Base-by-base conservation (phyloP, 2,329 filamentous ascomycete species). In the Fusarium lateritium region DNA sequence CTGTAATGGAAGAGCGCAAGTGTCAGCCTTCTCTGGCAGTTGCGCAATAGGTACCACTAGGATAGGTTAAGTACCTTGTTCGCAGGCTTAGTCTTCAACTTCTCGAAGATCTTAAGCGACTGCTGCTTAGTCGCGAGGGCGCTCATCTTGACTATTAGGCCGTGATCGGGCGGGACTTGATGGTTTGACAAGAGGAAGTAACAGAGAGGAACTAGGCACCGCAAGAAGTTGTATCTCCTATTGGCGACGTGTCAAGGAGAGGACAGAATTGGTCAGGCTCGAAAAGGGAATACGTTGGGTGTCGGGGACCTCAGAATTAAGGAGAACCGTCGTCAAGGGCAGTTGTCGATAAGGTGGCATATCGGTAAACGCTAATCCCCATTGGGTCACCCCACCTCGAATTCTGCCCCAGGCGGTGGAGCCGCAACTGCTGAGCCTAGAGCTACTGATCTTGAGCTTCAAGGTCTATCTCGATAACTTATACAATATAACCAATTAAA, bases 81-180 rank as follows among this genome's bases (percentile, higher is more conserved):
- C 65, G 94, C 94, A 64, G 91, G 89, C 85, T 98, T 97, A 61
- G 90, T 88, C 87, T 97, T 98, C 79, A 98, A 85, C 85, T 98
- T 98, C 85, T 97, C 93, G 83, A 99, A 99, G 81, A 99, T 93
- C 84, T 94, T 95, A 80, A 95, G 92, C 83, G 95, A 98, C 85
- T 98, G 90, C 79, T 94, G 89, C 86, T 98, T 99, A 54, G 93
- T 91, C 78, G 96, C 96, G 74, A 91, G 84, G 78, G 81, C 86
- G 80, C 84, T 87, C 88, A 91, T 91, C 60, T 79, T 88, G 83
- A 74, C 73, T 67, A 69, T 62, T 65, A 54, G 53, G 57, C 54
- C 63, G 67, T 45, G 59, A 49, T 61, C 40, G 53, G 38, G 64
- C 33, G n/a, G 47, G 44, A 44, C 42, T 49, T 55, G 49, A 51